These are phyloP conservation scores for Cairneyella variabilis DNA, from an alignment of 495 filamentous ascomycete genomes.

Conservation along the genomic window DNA sequence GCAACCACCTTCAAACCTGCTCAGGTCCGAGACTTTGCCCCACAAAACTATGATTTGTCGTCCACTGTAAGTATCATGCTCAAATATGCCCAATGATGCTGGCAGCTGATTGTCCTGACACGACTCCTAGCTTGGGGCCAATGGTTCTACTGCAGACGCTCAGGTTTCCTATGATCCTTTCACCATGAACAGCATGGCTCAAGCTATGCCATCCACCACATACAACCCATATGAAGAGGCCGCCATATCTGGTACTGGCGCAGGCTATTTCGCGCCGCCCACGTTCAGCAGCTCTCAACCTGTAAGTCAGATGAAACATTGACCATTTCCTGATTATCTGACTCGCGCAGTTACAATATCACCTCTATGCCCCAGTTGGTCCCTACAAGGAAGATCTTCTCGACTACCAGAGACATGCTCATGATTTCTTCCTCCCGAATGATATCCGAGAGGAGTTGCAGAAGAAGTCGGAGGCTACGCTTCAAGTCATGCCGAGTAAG, in stretches of 20 bases:
- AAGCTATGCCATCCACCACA: slow-evolving; percentile 48
- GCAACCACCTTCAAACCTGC: slow-evolving; percentile 44
- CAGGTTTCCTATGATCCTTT: slow-evolving; percentile 53
- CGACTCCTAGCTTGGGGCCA: slow-evolving; percentile 6
- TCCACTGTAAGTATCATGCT: slow-evolving; percentile 55
- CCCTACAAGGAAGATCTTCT: slow-evolving; percentile 72
- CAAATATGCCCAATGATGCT: slow-evolving; percentile 8
- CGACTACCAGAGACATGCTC: slow-evolving; percentile 76
- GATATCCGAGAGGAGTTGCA: slow-evolving; percentile 82
- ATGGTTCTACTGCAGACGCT: slow-evolving; percentile 18
- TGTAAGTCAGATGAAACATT: slow-evolving; percentile 39
- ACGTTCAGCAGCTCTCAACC: slow-evolving; percentile 58
- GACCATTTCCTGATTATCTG: background rate
- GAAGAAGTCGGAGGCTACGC: slow-evolving; percentile 78
- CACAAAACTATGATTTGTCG: slow-evolving; percentile 65
- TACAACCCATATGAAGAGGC: slow-evolving; percentile 65
- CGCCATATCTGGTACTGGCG: slow-evolving; percentile 41
- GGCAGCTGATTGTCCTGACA: background rate
- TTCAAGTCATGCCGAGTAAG: slow-evolving; percentile 81
- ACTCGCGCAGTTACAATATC: slow-evolving; percentile 67
- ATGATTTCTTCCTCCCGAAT: slow-evolving; percentile 88
- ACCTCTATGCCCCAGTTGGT: slow-evolving; percentile 87
- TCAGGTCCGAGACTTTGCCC: slow-evolving; percentile 75
- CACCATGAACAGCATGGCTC: slow-evolving; percentile 47
- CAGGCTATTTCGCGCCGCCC: slow-evolving; percentile 42